These are phyloP conservation scores for Abelmoschus esculentus DNA, from an alignment of 345 rosid species.

Conservation along the genomic window DNA sequence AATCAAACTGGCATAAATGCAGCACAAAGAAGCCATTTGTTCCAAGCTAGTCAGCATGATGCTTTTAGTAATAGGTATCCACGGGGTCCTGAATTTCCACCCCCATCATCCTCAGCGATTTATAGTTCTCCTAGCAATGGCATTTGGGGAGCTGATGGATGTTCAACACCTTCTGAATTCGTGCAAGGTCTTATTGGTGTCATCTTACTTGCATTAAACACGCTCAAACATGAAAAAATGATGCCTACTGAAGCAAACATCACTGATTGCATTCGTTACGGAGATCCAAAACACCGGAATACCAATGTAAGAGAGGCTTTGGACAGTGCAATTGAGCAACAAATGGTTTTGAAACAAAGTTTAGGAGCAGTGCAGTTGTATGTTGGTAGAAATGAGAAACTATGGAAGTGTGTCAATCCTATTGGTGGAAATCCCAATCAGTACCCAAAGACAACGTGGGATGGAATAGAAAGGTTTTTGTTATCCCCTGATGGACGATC, in stretches of 20 bases:
- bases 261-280: slow-evolving; percentile 60
- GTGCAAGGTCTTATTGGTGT: slow-evolving; percentile 79
- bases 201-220: slow-evolving; percentile 60
- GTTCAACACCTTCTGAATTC: slow-evolving; percentile 48
- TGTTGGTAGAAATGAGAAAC: slow-evolving; percentile 50
- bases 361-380: slow-evolving; percentile 56
- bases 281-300: slow-evolving; percentile 53
- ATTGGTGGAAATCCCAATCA: slow-evolving; percentile 49
- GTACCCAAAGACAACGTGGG: slow-evolving; percentile 59
- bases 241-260: slow-evolving; percentile 73
- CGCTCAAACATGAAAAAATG: slow-evolving; percentile 59
- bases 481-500: slow-evolving; percentile 46
- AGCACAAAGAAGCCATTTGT: slow-evolving; percentile 24
- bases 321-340: slow-evolving; percentile 54
- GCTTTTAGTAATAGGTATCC: slow-evolving; percentile 16
- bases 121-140: slow-evolving; percentile 27
- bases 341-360: slow-evolving; percentile 44
- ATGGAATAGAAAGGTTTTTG: slow-evolving; percentile 44
- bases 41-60: slow-evolving; percentile 14
- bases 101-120: slow-evolving; percentile 19
- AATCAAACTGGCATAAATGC: slow-evolving; percentile 26
- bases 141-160: slow-evolving; percentile 49
- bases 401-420: slow-evolving; percentile 81
- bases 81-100: slow-evolving; percentile 24
- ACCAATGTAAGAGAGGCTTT: slow-evolving; percentile 66